These are phyloP conservation scores for Diutina neorugosa DNA, from an alignment of 1,139 yeast genomes.

Conservation along the genomic window DNA sequence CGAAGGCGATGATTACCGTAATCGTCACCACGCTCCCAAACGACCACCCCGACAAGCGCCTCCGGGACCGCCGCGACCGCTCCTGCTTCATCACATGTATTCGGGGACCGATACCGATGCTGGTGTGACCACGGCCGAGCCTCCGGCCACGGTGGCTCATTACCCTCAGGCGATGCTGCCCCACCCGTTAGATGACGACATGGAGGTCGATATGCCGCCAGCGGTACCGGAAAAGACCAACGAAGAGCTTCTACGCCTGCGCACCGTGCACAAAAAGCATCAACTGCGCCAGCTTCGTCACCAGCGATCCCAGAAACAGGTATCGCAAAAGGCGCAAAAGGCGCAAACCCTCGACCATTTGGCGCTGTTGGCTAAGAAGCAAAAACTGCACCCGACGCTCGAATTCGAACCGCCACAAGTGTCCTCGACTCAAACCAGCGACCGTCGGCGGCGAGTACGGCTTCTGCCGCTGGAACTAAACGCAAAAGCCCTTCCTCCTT, in stretches of 20 bases:
- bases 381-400: background rate
- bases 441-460: background rate
- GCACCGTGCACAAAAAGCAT: slow-evolving; percentile 1
- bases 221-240: slow-evolving; percentile 2
- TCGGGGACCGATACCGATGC: no score
- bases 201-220: background rate
- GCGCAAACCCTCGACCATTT: background rate
- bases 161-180: background rate
- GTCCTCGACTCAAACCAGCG: background rate
- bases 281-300: background rate
- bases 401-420: background rate
- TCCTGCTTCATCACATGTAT: background rate
- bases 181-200: background rate
- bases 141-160: background rate
- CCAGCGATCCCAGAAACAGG: background rate
- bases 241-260: background rate
- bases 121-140: no score
- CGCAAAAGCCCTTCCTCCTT: background rate
- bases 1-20: background rate
- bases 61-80: background rate
- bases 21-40: background rate
- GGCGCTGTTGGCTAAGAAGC: background rate
- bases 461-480: background rate
- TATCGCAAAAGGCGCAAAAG: background rate
- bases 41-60: background rate